These are phyloP conservation scores for Closterium sp. DNA, from an alignment of 139 green algal species.

Conservation along the genomic window DNA sequence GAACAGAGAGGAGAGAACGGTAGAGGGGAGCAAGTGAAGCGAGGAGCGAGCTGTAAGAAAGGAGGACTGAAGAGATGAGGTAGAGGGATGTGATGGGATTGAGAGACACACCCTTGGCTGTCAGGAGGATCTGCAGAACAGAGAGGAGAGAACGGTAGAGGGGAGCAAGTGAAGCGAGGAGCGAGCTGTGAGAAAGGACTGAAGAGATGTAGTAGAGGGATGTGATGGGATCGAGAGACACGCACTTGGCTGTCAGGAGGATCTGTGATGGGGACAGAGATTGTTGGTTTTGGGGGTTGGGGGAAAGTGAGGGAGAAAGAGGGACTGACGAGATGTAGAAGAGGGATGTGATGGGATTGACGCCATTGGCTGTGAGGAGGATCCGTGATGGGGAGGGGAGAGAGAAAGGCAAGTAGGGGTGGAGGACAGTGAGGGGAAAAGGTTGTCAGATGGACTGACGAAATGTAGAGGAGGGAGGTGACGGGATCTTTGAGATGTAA, in stretches of 20 bases:
- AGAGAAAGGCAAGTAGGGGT: too few species aligned
- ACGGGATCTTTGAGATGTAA: too few species aligned
- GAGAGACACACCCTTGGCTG: slow-evolving; percentile 76
- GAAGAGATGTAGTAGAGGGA: slow-evolving; percentile 89
- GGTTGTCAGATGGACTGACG: too few species aligned
- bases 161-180: slow-evolving; percentile 79
- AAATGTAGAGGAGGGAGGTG: too few species aligned
- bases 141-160: slow-evolving; percentile 80
- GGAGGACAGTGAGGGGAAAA: too few species aligned
- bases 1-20: neutral
- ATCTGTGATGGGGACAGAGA: too few species aligned
- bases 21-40: too few species aligned
- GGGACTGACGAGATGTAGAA: slow-evolving; percentile 72
- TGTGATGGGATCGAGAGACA: slow-evolving; percentile 82
- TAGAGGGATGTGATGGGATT: slow-evolving; percentile 84
- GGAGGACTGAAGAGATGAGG: slow-evolving; percentile 81
- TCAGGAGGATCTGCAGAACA: slow-evolving; percentile 38
- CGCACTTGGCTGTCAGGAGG: slow-evolving; percentile 83
- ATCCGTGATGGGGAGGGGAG: too few species aligned
- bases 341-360: neutral
- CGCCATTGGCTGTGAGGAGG: too few species aligned
- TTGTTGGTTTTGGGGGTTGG: too few species aligned
- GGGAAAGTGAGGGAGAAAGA: slow-evolving; percentile 76
- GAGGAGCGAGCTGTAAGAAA: too few species aligned
- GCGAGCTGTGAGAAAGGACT: slow-evolving; percentile 62